Percentiles rank a stretch among this genome's conserved stretches.
Conservation (phyloP, 139 green algal species). For the Zygnema circumcarinatum region DNA sequence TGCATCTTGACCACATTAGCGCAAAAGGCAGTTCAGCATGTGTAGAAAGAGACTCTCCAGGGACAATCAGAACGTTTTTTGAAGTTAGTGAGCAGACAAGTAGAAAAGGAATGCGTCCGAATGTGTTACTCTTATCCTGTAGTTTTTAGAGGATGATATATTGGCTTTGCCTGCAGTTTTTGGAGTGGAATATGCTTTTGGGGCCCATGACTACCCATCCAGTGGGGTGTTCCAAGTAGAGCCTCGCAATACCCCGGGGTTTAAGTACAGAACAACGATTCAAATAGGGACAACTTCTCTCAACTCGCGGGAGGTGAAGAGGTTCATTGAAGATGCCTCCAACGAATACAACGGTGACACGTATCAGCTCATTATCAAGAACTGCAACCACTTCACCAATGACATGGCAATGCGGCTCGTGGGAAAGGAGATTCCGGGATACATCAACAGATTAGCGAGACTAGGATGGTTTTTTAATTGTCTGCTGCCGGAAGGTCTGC, state of each 20-base stretch:
- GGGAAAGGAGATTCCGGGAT: conserved; percentile 70
- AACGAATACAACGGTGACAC: conserved; percentile 74
- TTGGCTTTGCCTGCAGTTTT: too few species aligned
- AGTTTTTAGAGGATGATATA: too few species aligned
- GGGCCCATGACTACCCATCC: conserved; percentile 84
- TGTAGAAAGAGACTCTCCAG: too few species aligned
- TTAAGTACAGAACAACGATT: conserved; percentile 49
- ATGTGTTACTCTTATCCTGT: too few species aligned
- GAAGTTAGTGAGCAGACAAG: too few species aligned
- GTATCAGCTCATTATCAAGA: conserved; percentile 88
- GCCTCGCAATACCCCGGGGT: conserved; percentile 79
- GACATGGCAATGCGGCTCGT: conserved; percentile 77
- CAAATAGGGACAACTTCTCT: conserved; percentile 77
- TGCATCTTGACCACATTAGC: too few species aligned
- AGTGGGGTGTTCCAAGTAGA: conserved; percentile 88
- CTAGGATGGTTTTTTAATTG: conserved; percentile 55
- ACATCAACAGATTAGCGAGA: conserved; percentile 61
- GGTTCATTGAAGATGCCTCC: conserved; percentile 26
- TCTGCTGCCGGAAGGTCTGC: conserved; percentile 42
- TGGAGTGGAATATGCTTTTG: conserved; percentile 87
- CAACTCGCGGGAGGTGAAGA: conserved; percentile 41
- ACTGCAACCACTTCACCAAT: conserved; percentile 89
- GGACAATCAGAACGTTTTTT: too few species aligned
- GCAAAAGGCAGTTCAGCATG: too few species aligned
- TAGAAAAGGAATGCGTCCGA: too few species aligned